phyloP scores from a whole-genome alignment of 345 rosid genomes.

The Atalantia buxifolia region DNA sequence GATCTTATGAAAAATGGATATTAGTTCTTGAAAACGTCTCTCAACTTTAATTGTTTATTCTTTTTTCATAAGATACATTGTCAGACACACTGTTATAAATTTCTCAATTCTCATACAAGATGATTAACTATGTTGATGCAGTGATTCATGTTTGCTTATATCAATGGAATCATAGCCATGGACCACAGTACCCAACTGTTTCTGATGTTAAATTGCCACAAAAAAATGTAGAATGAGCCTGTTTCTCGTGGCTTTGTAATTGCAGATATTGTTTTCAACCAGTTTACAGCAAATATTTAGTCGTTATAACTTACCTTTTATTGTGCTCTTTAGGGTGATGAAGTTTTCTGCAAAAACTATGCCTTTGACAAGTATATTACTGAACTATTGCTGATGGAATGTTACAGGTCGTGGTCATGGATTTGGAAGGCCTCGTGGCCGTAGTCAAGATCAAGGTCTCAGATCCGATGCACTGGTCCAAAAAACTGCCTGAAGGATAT shows the following conservation, averaged over 20 bases:
- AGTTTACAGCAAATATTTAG: neutral
- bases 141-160: neutral
- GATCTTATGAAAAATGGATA: neutral
- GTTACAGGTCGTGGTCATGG: constrained; percentile 26
- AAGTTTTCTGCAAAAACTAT: neutral
- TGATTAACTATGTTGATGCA: neutral
- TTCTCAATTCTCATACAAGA: neutral
- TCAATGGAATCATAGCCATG: neutral
- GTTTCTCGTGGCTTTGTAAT: neutral
- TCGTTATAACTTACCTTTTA: neutral
- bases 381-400: neutral
- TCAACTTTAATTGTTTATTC: neutral
- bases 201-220: neutral
- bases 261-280: neutral
- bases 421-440: constrained; percentile 15
- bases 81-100: neutral
- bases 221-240: neutral
- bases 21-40: neutral
- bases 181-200: neutral
- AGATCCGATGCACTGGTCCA: constrained; percentile 6
- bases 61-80: neutral
- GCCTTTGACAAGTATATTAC: neutral
- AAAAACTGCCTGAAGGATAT: constrained; percentile 9
- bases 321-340: neutral
- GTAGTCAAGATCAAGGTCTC: constrained; percentile 8